Evolutionary conservation across 805 yeast species (phyloP), one percentile per base, ranked within the genome.

Genomic region (Yarrowia sp.): DNA sequence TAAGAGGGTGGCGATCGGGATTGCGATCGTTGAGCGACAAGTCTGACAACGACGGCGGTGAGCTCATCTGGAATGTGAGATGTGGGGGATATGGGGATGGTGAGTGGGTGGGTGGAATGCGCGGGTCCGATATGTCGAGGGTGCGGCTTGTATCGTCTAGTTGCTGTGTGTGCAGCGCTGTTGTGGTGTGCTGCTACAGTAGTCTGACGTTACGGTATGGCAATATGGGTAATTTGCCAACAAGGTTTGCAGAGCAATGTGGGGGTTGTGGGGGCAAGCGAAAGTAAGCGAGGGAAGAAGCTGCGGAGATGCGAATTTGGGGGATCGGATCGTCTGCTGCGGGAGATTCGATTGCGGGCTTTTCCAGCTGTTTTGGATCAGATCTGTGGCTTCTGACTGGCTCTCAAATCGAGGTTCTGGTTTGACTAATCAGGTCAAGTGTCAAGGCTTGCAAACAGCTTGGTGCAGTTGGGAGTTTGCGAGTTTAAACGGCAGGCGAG

Each of bases 201-300:
- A 48, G 55, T 8, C 41, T 35, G 55, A 48, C 31, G 55, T 41
- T 48, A 48, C 41, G 32, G 55, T 48, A 48, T 48, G 55, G 55
- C 55, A 48, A 48, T 48, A 32, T 48, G 53, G 53, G 53, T 48
- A 48, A 48, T 48, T 48, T 48, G 55, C 55, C 55, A 48, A 32
- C 17, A 48, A 48, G 55, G 55, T 48, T 48, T 11, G 41, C 18
- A 13, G 55, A 48, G 55, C 55, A 48, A 48, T 48, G 55, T 48
- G 55, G 55, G 55, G 53, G 55, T 45, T 48, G 55, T 48, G 55
- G 55, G 55, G 55, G 55, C 55, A 35, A 48, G 55, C 55, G 53
- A 47, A 35, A 48, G 55, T 48, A 17, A 35, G 55, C 55, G 55
- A 35, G 55, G 11, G 32, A 17, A 11, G 15, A 15, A 8, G n/a